These are phyloP conservation scores for Cladobotryum mycophilum DNA, from an alignment of 2,329 filamentous ascomycete genomes.

Conservation along the genomic window DNA sequence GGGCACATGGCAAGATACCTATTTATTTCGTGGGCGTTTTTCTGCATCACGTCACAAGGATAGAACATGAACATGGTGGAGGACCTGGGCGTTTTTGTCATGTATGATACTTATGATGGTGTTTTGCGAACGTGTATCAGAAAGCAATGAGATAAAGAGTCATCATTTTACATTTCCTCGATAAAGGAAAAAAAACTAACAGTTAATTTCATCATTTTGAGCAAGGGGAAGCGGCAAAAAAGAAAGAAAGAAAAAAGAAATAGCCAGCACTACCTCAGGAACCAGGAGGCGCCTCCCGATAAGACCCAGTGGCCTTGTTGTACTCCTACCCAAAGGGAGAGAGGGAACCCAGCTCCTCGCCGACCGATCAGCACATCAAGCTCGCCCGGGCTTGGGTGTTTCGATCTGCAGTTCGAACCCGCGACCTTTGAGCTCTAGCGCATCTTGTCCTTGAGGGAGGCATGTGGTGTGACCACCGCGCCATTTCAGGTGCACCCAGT, in stretches of 20 bases:
- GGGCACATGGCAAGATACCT: too few species aligned
- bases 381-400: too few species aligned
- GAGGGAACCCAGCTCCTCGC: neutral
- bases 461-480: neutral
- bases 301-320: neutral
- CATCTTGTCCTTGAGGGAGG: neutral
- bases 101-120: too few species aligned
- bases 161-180: too few species aligned
- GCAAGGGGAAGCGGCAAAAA: neutral
- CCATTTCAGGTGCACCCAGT: neutral
- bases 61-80: too few species aligned
- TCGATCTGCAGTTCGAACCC: neutral
- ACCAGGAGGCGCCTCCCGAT: neutral
- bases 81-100: too few species aligned
- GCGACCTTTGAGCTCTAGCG: neutral
- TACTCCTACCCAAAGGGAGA: neutral
- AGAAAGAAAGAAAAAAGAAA: neutral
- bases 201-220: neutral
- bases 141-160: too few species aligned
- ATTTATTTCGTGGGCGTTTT: too few species aligned
- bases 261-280: neutral
- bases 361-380: too few species aligned
- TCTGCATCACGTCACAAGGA: too few species aligned
- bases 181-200: neutral
- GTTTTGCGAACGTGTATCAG: too few species aligned